Evolutionary conservation across 345 rosid species (phyloP).

Genomic region (Euphorbia lathyris): DNA sequence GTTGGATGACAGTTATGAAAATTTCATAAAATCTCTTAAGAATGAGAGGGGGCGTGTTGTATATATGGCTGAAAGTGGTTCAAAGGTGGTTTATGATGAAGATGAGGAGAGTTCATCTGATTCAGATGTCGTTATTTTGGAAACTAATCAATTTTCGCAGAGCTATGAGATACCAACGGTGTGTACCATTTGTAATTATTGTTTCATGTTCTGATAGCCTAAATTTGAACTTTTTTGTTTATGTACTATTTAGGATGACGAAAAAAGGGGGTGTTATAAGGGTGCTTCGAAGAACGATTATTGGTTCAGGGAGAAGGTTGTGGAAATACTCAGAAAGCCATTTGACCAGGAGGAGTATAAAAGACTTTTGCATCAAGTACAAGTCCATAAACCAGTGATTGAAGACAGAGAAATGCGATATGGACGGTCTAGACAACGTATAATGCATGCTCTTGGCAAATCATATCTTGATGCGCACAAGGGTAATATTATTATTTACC

Average conservation of each 20-base stretch:
- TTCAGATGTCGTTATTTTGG: conserved; percentile 45
- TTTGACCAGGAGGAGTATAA: conserved; percentile 39
- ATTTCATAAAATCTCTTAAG: conserved; percentile 17
- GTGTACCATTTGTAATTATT: conserved; percentile 16
- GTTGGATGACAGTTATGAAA: conserved; percentile 30
- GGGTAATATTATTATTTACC: conserved; percentile 34
- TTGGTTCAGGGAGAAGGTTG: conserved; percentile 46
- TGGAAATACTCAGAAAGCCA: conserved; percentile 43
- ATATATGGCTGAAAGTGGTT: conserved; percentile 22
- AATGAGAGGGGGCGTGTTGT: conserved; percentile 14
- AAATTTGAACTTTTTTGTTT: conserved; percentile 10
- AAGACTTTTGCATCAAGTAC: conserved; percentile 26
- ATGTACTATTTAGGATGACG: conserved; percentile 24
- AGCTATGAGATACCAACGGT: conserved; percentile 17
- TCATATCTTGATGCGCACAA: conserved; percentile 51
- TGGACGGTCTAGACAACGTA: conserved; percentile 29
- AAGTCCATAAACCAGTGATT: conserved; percentile 20
- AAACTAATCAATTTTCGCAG: conserved; percentile 31
- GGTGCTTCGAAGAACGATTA: conserved; percentile 11
- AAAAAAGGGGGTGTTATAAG: conserved; percentile 4
- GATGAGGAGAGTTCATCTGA: conserved; percentile 38
- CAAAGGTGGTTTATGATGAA: conserved; percentile 28
- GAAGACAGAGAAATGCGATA: conserved; percentile 29
- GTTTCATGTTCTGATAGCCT: conserved; percentile 17
- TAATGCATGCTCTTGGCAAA: conserved; percentile 11